Evolutionary conservation across 2,329 filamentous ascomycete genomes (phyloP).

Genomic region (Hypoxylon sp.): DNA sequence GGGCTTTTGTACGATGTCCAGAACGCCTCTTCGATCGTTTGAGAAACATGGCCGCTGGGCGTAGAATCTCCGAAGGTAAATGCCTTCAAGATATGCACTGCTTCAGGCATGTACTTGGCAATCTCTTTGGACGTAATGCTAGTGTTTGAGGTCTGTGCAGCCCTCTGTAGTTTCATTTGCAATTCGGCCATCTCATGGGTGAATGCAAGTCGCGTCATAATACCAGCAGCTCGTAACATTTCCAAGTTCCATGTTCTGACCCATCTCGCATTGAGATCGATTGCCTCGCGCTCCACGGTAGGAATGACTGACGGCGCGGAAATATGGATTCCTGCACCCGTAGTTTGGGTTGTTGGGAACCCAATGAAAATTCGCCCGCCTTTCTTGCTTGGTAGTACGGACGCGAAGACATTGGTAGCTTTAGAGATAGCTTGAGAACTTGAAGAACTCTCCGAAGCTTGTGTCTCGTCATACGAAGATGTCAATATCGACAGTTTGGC

Average conservation of each 20-base stretch:
- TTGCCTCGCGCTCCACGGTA: constrained; percentile 95
- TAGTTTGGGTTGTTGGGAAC: constrained; percentile 97
- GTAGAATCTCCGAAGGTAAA: constrained; percentile 93
- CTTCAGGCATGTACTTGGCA: constrained; percentile 77
- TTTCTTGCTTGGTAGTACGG: constrained; percentile 88
- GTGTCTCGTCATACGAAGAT: constrained; percentile 86
- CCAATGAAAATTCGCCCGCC: constrained; percentile 94
- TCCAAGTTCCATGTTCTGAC: constrained; percentile 96
- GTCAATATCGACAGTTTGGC: constrained; percentile 90
- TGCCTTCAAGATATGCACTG: constrained; percentile 84
- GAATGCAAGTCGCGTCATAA: constrained; percentile 90
- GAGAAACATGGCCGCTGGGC: constrained; percentile 83
- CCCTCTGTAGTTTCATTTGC: constrained; percentile 67
- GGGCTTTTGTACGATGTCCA: constrained; percentile 90
- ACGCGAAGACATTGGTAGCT: constrained; percentile 84
- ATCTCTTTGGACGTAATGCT: constrained; percentile 74
- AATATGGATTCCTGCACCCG: constrained; percentile 91
- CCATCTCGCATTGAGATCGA: constrained; percentile 95
- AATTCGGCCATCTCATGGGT: constrained; percentile 86
- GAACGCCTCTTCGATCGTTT: constrained; percentile 93
- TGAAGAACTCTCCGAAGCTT: constrained; percentile 70
- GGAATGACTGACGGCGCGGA: constrained; percentile 97
- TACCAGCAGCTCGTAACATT: constrained; percentile 89
- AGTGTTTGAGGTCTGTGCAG: constrained; percentile 57
- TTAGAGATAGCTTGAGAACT: constrained; percentile 62